A percentile compares a stretch with the other conserved stretches of the same genome.
Conservation (phyloP, 306 rosid species). For the Inga oerstediana region DNA sequence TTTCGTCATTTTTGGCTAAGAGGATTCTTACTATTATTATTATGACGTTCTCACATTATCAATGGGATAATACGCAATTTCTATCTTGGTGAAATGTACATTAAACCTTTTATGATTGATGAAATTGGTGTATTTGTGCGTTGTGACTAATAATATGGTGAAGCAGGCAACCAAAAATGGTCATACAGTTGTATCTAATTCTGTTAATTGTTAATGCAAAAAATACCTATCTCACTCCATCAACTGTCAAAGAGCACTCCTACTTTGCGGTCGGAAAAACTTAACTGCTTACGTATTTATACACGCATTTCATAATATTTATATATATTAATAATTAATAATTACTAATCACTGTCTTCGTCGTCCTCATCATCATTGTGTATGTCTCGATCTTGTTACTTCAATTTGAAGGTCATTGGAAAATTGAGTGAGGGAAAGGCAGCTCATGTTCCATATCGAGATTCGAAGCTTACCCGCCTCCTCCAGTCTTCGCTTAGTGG, state of each 20-base stretch:
- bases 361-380: not conserved
- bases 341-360: not conserved
- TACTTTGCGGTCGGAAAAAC: not conserved
- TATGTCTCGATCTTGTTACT: conserved; percentile 42
- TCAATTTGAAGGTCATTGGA: conserved; percentile 88
- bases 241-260: not conserved
- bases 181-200: not conserved
- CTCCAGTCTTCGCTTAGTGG: conserved; percentile 94
- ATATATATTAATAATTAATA: not conserved
- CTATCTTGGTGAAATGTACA: conserved; percentile 18
- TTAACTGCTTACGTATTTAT: not conserved
- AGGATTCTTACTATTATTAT: conserved; percentile 18
- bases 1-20: conserved; percentile 21
- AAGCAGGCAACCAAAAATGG: not conserved
- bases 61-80: conserved; percentile 22
- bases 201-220: not conserved
- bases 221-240: not conserved
- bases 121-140: not conserved
- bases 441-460: conserved; percentile 97
- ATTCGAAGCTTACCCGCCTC: conserved; percentile 99
- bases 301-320: not conserved
- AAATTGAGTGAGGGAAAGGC: conserved; percentile 98
- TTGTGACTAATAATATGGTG: not conserved
- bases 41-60: conserved; percentile 8
- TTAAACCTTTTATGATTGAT: not conserved